These are phyloP conservation scores for Alternaria arbusti DNA, from an alignment of 2,329 filamentous ascomycete genomes.

Conservation along the genomic window DNA sequence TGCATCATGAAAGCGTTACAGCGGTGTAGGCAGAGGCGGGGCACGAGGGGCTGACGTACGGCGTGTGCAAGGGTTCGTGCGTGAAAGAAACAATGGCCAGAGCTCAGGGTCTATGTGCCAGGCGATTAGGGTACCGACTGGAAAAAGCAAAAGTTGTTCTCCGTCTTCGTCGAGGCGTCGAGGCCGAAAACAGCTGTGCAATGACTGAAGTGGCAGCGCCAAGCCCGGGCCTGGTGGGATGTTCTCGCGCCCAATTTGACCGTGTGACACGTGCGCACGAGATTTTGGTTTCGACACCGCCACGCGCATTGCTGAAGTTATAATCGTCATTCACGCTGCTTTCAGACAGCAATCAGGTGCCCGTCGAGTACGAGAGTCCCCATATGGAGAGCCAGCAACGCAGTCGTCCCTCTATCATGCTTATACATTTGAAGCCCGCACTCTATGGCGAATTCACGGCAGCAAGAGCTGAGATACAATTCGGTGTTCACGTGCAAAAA, in stretches of 20 bases:
- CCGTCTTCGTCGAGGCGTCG: slow-evolving; percentile 22
- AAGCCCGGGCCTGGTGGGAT: slow-evolving; percentile 24
- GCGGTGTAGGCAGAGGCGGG: slow-evolving; percentile 45
- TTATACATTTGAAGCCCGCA: background rate
- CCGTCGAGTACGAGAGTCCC: background rate
- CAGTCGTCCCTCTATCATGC: background rate
- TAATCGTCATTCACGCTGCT: background rate
- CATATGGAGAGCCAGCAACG: background rate
- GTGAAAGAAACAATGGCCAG: slow-evolving; percentile 5
- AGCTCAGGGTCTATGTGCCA: background rate
- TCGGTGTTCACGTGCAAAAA: background rate
- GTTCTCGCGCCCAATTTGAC: slow-evolving; percentile 23
- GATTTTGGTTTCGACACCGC: background rate
- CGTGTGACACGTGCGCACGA: slow-evolving; percentile 27
- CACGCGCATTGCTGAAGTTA: background rate
- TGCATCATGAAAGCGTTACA: slow-evolving; percentile 45
- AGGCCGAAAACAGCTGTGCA: slow-evolving; percentile 21
- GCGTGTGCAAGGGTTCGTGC: slow-evolving; percentile 21
- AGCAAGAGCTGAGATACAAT: background rate
- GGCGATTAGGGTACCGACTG: background rate
- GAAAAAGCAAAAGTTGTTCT: slow-evolving; percentile 3
- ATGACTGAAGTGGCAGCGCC: slow-evolving; percentile 23
- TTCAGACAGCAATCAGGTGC: background rate
- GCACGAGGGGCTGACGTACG: slow-evolving; percentile 35
- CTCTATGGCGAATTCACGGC: background rate